Percentiles rank a stretch among this genome's conserved stretches.
These are phyloP conservation scores for Stephanodiscus triporus DNA, from an alignment of 108 stramenopile genomes.

Conservation along the genomic window DNA sequence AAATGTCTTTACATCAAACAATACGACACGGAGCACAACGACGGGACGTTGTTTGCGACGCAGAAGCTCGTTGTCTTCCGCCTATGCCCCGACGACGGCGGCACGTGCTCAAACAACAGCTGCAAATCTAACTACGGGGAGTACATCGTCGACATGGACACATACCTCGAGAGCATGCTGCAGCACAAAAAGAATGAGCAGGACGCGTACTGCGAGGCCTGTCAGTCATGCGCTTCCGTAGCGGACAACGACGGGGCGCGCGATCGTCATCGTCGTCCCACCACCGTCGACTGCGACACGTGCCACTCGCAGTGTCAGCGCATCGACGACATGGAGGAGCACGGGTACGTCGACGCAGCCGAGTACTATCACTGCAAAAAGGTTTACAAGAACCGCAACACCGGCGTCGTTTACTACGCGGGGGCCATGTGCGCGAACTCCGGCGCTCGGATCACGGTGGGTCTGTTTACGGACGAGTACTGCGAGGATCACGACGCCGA, in stretches of 20 bases:
- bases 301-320: conserved; percentile 77
- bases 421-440: conserved; percentile 72
- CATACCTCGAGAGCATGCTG: conserved; percentile 70
- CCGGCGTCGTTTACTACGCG: conserved; percentile 60
- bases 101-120: conserved; percentile 36
- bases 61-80: conserved; percentile 86
- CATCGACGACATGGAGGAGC: conserved; percentile 67
- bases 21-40: conserved; percentile 65
- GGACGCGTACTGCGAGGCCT: conserved; percentile 74
- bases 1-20: conserved; percentile 80
- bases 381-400: conserved; percentile 65
- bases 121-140: conserved; percentile 85
- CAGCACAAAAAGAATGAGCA: conserved; percentile 68
- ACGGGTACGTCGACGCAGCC: conserved; percentile 74
- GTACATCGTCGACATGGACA: conserved; percentile 80
- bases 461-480: conserved; percentile 75
- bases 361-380: conserved; percentile 62
- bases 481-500: conserved; percentile 57
- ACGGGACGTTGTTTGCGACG: conserved; percentile 62
- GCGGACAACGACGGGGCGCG: not conserved
- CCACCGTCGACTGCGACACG: conserved; percentile 60
- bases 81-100: conserved; percentile 66
- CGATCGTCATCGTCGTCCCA: not conserved
- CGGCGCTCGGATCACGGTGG: conserved; percentile 85
- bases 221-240: conserved; percentile 54